A percentile compares a stretch with the other conserved stretches of the same genome.
These are phyloP conservation scores for Venturia carpophila DNA, from an alignment of 2,329 filamentous ascomycete genomes.

Conservation along the genomic window DNA sequence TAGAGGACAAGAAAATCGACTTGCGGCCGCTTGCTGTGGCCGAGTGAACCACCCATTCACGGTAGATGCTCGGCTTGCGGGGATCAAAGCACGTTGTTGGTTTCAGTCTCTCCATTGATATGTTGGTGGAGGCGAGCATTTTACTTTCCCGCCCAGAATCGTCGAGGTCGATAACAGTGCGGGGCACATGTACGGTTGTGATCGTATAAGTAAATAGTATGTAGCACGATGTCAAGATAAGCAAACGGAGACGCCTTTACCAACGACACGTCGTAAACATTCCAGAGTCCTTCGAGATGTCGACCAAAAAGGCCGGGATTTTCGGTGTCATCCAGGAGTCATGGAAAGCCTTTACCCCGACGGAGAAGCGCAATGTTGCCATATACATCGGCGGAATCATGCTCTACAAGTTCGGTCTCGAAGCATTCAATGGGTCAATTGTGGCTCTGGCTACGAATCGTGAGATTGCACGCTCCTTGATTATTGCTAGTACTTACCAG, in stretches of 20 bases:
- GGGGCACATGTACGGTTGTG: background rate
- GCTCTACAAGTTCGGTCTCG: conserved; percentile 44
- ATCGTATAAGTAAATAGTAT: background rate
- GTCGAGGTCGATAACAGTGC: background rate
- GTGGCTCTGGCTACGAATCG: conserved; percentile 43
- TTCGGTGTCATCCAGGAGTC: conserved; percentile 25
- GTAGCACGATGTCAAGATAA: background rate
- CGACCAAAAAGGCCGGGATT: background rate
- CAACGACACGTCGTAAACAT: background rate
- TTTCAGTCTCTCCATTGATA: background rate
- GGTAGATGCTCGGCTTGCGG: background rate
- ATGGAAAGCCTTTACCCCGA: conserved; percentile 30
- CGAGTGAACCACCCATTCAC: background rate
- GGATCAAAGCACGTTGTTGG: background rate
- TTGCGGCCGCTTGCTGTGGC: background rate
- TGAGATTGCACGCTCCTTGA: background rate
- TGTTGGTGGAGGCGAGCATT: background rate
- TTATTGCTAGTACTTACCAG: background rate
- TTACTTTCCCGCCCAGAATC: background rate
- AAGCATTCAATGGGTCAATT: conserved; percentile 46
- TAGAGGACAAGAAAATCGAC: background rate
- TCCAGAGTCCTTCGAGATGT: background rate
- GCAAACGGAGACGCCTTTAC: background rate
- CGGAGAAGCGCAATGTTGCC: conserved; percentile 40
- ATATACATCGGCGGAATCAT: conserved; percentile 45